Conservation (phyloP, 306 rosid genomes). For the Rosa rugosa region DNA sequence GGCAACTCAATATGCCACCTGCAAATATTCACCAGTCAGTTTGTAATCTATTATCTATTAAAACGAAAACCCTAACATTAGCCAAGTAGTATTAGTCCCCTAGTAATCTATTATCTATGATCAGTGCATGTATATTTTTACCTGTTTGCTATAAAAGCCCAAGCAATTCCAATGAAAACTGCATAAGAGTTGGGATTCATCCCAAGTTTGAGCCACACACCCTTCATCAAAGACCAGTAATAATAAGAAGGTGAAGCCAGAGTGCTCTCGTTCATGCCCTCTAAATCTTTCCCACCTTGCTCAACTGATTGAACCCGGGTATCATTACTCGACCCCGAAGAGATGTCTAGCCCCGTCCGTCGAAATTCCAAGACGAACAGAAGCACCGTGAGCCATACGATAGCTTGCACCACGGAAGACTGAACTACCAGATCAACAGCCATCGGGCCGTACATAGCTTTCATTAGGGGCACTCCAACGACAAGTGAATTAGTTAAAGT, state of each 20-base stretch:
- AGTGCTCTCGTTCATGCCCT: constrained; percentile 18
- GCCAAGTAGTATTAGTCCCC: not conserved
- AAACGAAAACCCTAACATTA: not conserved
- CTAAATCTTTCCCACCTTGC: constrained; percentile 50
- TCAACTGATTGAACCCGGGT: constrained; percentile 21
- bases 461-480: constrained; percentile 75
- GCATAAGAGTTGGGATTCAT: constrained; percentile 83
- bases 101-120: not conserved
- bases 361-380: constrained; percentile 72
- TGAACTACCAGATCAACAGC: constrained; percentile 85
- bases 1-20: constrained; percentile 89
- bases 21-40: not conserved
- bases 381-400: constrained; percentile 78
- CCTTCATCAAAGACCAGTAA: constrained; percentile 57
- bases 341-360: constrained; percentile 41
- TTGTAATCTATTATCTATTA: not conserved
- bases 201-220: constrained; percentile 64
- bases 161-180: constrained; percentile 68
- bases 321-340: not conserved
- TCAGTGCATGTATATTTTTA: not conserved
- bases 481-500: constrained; percentile 76
- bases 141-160: constrained; percentile 88
- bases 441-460: constrained; percentile 71
- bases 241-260: constrained; percentile 53
- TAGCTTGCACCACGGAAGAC: constrained; percentile 71